Evolutionary conservation across 306 rosid species (phyloP).

Genomic region (Vigna mungo): DNA sequence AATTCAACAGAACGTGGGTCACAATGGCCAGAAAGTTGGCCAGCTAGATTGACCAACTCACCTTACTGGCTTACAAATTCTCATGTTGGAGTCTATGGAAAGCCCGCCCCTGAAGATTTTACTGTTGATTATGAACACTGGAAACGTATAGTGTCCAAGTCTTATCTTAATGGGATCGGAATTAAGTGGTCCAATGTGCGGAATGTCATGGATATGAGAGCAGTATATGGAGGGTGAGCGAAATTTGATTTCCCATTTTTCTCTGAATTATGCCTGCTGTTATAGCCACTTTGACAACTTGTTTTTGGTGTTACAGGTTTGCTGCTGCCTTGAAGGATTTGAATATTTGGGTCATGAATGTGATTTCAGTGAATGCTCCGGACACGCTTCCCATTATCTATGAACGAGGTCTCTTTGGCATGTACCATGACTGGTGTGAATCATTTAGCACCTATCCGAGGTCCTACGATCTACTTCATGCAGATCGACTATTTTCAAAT

Average conservation of each 20-base stretch:
- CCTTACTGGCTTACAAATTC: constrained; percentile 91
- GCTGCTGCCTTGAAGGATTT: constrained; percentile 55
- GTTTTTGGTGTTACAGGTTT: constrained; percentile 47
- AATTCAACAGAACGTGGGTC: constrained; percentile 77
- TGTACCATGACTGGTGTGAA: constrained; percentile 98
- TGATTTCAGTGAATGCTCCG: constrained; percentile 79
- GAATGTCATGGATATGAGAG: constrained; percentile 98
- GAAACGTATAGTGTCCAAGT: constrained; percentile 75
- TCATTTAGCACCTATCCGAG: constrained; percentile 96
- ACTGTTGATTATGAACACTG: constrained; percentile 80
- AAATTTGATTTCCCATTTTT: constrained; percentile 22
- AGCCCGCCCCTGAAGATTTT: constrained; percentile 95
- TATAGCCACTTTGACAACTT: constrained; percentile 33
- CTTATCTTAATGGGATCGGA: constrained; percentile 83
- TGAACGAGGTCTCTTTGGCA: constrained; percentile 95
- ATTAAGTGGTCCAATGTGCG: constrained; percentile 85
- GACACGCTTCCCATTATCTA: constrained; percentile 91
- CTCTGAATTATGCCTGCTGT: constrained; percentile 36
- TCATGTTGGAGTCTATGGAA: constrained; percentile 92
- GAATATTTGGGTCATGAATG: constrained; percentile 68
- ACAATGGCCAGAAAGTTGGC: constrained; percentile 95
- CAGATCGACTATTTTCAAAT: constrained; percentile 89
- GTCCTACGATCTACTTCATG: constrained; percentile 92
- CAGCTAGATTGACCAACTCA: constrained; percentile 72
- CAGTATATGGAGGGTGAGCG: constrained; percentile 84